A percentile compares a stretch with the other conserved stretches of the same genome.
Evolutionary conservation across 2,329 filamentous ascomycete genomes (phyloP).

Genomic region (Penicillium sp.): DNA sequence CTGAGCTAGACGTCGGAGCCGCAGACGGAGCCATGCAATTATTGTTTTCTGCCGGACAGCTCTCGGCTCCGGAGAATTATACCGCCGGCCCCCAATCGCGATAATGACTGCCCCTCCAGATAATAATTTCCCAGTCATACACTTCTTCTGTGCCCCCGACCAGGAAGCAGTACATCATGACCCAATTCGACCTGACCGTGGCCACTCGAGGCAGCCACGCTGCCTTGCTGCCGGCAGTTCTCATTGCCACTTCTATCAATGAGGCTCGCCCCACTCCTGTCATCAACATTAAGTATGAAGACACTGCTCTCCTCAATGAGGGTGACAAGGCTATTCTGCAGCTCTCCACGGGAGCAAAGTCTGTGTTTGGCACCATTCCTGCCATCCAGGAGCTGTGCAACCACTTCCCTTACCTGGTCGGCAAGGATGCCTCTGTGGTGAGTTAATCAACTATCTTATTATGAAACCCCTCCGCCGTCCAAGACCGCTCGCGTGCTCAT

Average conservation of each 20-base stretch:
- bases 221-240: conserved; percentile 41
- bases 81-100: conserved; percentile 25
- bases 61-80: conserved; percentile 36
- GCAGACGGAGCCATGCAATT: conserved; percentile 21
- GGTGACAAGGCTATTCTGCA: conserved; percentile 39
- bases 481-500: background rate
- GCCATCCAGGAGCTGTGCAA: conserved; percentile 36
- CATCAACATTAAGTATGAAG: conserved; percentile 42
- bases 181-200: conserved; percentile 37
- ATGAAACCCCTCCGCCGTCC: background rate
- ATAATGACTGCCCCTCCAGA: conserved; percentile 29
- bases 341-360: conserved; percentile 31
- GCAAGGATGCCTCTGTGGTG: conserved; percentile 41
- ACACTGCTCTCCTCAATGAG: conserved; percentile 35
- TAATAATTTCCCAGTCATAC: conserved; percentile 8
- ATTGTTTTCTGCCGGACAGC: conserved; percentile 40
- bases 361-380: conserved; percentile 34
- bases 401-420: conserved; percentile 38
- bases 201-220: conserved; percentile 46
- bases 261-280: conserved; percentile 37
- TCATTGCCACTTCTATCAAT: conserved; percentile 45
- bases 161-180: conserved; percentile 28
- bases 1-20: conserved; percentile 10
- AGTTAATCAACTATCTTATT: conserved; percentile 9
- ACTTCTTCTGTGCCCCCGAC: conserved; percentile 8